A percentile compares a stretch with the other conserved stretches of the same genome.
Conservation (phyloP, 306 rosid species). For the Oxytropis ochrocephala region DNA sequence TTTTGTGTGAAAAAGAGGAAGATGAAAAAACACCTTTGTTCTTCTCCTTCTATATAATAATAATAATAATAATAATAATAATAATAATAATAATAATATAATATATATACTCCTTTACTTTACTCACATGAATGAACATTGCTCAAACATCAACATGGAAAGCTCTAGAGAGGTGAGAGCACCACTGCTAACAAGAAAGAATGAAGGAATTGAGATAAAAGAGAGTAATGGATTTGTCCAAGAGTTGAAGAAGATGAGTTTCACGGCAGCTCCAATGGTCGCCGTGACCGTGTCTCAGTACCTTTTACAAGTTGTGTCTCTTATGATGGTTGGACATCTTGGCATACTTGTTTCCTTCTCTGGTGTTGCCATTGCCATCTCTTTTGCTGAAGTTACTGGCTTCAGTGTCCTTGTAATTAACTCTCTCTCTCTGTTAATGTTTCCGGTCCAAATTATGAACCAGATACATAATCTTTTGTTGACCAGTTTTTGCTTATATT, state of each 20-base stretch:
- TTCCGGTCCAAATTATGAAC: too few relatives aligned
- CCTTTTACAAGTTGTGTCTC: slow-evolving; percentile 43
- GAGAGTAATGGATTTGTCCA: slow-evolving; percentile 12
- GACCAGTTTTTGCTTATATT: too few relatives aligned
- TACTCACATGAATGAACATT: background rate
- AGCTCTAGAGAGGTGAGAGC: slow-evolving; percentile 20
- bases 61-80: too few relatives aligned
- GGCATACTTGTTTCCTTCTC: slow-evolving; percentile 36
- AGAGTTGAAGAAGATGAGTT: slow-evolving; percentile 29
- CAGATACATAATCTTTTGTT: too few relatives aligned
- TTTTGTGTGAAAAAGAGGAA: background rate
- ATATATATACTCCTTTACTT: background rate
- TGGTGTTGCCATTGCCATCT: slow-evolving; percentile 43
- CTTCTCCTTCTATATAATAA: background rate
- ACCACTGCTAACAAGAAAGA: slow-evolving; percentile 13
- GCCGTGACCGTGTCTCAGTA: slow-evolving; percentile 43
- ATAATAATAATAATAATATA: background rate
- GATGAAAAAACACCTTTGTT: background rate
- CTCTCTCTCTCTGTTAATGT: background rate
- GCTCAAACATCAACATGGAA: background rate
- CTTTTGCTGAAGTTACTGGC: slow-evolving; percentile 46
- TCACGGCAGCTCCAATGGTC: slow-evolving; percentile 52
- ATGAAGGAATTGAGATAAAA: background rate
- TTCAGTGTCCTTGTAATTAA: slow-evolving; percentile 40
- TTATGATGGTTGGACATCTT: slow-evolving; percentile 46